Conservation (phyloP, 805 yeast genomes). For the Wickerhamiella vanderwaltii region DNA sequence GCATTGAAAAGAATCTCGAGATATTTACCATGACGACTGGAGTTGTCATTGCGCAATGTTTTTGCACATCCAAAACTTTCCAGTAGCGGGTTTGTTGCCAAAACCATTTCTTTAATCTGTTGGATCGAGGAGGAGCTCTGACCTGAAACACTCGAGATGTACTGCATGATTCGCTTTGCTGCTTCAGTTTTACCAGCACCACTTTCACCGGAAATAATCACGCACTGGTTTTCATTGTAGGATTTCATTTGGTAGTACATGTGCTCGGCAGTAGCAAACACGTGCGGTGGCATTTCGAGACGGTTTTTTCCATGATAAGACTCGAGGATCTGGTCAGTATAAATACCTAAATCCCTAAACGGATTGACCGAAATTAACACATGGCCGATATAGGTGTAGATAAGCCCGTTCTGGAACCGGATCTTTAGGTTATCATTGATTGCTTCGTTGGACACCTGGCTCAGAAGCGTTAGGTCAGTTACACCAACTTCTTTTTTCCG, state of each 20-base stretch:
- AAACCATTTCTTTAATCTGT: conserved; percentile 89
- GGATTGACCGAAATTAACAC: conserved; percentile 94
- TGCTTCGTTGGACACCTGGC: conserved; percentile 80
- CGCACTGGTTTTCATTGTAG: conserved; percentile 91
- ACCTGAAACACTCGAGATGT: conserved; percentile 77
- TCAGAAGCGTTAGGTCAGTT: conserved; percentile 78
- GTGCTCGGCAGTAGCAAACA: conserved; percentile 91
- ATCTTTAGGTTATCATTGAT: conserved; percentile 85
- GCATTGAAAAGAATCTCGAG: conserved; percentile 78
- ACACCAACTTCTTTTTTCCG: conserved; percentile 98
- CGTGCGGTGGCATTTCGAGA: conserved; percentile 95
- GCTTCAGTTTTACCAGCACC: conserved; percentile 99
- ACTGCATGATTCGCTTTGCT: conserved; percentile 95
- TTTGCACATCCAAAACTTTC: conserved; percentile 93
- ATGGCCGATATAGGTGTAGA: conserved; percentile 89
- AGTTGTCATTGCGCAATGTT: conserved; percentile 76
- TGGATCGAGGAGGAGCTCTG: conserved; percentile 54
- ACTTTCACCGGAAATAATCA: conserved; percentile 92
- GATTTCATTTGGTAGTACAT: conserved; percentile 94
- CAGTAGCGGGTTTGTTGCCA: conserved; percentile 87
- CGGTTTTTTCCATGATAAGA: conserved; percentile 85
- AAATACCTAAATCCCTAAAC: conserved; percentile 89
- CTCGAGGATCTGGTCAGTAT: conserved; percentile 64
- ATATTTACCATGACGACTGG: conserved; percentile 88
- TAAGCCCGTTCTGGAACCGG: conserved; percentile 77